Conservation (phyloP, 1,139 yeast species). For the Kurtzmaniella quercitrusa region DNA sequence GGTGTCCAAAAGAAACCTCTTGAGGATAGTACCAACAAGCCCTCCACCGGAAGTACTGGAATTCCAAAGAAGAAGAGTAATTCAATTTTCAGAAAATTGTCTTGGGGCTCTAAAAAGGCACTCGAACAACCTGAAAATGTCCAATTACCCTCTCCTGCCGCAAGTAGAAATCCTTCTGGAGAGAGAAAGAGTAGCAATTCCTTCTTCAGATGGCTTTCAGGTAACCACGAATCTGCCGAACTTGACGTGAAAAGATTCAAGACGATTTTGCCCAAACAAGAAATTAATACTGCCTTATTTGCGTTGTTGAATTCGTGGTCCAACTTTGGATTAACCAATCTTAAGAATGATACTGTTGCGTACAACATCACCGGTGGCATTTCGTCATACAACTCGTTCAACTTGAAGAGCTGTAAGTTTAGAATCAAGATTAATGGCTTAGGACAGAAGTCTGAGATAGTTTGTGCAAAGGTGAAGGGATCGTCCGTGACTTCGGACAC, state of each 20-base stretch:
- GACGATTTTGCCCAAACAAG: conserved; percentile 49
- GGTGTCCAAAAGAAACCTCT: conserved; percentile 24
- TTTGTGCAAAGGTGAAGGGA: conserved; percentile 45
- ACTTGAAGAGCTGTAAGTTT: conserved; percentile 63
- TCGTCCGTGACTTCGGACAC: conserved; percentile 40
- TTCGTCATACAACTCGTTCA: conserved; percentile 56
- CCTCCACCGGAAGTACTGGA: conserved; percentile 13
- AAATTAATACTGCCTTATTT: conserved; percentile 61
- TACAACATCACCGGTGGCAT: conserved; percentile 55
- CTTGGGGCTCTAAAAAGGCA: conserved; percentile 49
- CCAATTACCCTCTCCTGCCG: conserved; percentile 40
- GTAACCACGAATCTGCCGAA: conserved; percentile 16
- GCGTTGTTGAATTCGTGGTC: conserved; percentile 67
- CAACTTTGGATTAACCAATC: conserved; percentile 61
- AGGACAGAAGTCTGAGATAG: conserved; percentile 43
- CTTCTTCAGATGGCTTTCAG: conserved; percentile 45
- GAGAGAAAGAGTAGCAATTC: conserved; percentile 28
- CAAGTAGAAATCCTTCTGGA: conserved; percentile 27
- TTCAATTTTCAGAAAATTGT: conserved; percentile 61
- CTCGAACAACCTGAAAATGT: conserved; percentile 17
- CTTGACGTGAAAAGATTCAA: conserved; percentile 33
- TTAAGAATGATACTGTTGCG: conserved; percentile 43
- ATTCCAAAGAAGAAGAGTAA: conserved; percentile 31
- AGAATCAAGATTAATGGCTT: conserved; percentile 47
- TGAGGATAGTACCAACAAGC: conserved; percentile 29